Base-by-base conservation (phyloP, 768 basidiomycete species). In the Lactarius pseudohatsudake region DNA sequence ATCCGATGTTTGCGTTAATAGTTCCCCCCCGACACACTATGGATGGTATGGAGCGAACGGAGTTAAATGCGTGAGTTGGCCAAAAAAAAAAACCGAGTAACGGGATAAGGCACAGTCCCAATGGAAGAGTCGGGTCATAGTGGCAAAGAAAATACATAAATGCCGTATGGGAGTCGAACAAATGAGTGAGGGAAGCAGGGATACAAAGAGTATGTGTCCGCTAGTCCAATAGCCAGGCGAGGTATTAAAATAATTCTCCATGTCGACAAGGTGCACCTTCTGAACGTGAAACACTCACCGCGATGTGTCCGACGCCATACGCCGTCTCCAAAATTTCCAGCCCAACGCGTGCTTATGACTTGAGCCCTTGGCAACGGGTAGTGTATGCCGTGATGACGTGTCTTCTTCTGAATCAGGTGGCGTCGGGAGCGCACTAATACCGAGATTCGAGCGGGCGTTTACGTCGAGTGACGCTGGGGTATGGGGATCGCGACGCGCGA, bases 341-440 rank as follows among this genome's bases (percentile, higher is more conserved):
- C 40, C 50, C 32, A 30, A 55, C 6, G 30, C 1, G 2, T 22
- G 58, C 53, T 50, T 38, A 28, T 22, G 32, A 18, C 20, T 9
- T n/a, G 47, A 0, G 7, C 11, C 7, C 40, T 53, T 62, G 26
- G 28, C 13, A 20, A 11, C 11, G 36, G 40, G 11, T 3, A 18
- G 0, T 8, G 9, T 9, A n/a, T 16, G 32, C 18, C 53, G 66
- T 32, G n/a, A 40, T 22, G 41, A 36, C 7, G 32, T 7, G 22
- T 55, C 66, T 65, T 76, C 76, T 43, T 75, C 75, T 34, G 77
- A 78, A 45, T 73, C 73, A 26, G 77, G 74, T 34, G 76, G 76
- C 15, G 76, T 76, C 28, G 74, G 76, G 8, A 74, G 63, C 32
- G 57, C 30, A 30, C 41, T 61, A 50, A 54, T 57, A 18, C 55